Conservation (phyloP, 768 basidiomycete genomes). For the Boletus rubroflammeus region DNA sequence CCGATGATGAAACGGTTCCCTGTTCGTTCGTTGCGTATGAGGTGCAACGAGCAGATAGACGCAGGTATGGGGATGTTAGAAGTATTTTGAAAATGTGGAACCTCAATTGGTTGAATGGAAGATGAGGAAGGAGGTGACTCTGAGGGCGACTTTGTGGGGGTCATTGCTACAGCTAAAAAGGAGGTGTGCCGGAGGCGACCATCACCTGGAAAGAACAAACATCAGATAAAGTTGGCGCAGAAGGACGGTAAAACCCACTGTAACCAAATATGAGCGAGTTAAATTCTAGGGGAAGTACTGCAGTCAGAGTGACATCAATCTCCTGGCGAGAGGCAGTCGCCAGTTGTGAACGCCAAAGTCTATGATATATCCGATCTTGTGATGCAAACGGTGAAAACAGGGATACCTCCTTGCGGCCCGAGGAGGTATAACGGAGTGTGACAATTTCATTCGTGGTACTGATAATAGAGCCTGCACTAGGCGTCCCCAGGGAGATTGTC, state of each 20-base stretch:
- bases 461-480: conserved; percentile 5
- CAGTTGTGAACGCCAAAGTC: conserved; percentile 23
- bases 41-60: conserved; percentile 44
- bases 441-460: conserved; percentile 14
- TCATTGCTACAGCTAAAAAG: conserved; percentile 34
- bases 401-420: conserved; percentile 19
- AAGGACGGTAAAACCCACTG: conserved; percentile 38
- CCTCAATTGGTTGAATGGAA: not conserved
- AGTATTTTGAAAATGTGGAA: conserved; percentile 28
- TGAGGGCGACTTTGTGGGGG: not conserved
- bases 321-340: conserved; percentile 1
- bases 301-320: conserved; percentile 28
- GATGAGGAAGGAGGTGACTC: conserved; percentile 2
- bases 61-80: conserved; percentile 50
- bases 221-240: not conserved
- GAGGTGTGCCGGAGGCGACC: conserved; percentile 48
- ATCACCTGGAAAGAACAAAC: conserved; percentile 39
- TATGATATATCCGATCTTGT: conserved; percentile 5
- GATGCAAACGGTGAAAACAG: conserved; percentile 6
- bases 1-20: conserved; percentile 65
- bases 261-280: conserved; percentile 61
- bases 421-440: conserved; percentile 18
- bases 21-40: conserved; percentile 54
- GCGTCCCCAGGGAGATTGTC: conserved; percentile 8
- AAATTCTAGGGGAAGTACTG: conserved; percentile 53